Evolutionary conservation across 805 yeast genomes (phyloP).

Genomic region (Kuraishia piskuri): DNA sequence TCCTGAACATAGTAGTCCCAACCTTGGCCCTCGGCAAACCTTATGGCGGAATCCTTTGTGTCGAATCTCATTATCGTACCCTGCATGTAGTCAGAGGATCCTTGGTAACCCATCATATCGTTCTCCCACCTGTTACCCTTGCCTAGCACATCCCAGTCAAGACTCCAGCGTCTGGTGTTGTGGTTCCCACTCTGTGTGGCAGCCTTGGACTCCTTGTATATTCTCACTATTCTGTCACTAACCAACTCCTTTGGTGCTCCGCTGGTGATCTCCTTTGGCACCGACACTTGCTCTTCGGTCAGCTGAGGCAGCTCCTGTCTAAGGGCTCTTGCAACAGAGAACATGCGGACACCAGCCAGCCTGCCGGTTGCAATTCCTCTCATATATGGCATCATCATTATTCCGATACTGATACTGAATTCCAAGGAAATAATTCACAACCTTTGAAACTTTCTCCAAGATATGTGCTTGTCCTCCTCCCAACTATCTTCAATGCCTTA

Average conservation of each 20-base stretch:
- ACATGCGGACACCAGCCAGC: background rate
- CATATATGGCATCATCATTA: background rate
- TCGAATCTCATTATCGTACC: conserved; percentile 70
- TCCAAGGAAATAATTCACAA: background rate
- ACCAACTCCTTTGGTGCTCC: conserved; percentile 71
- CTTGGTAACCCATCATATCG: conserved; percentile 80
- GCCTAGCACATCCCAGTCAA: conserved; percentile 77
- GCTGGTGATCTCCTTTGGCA: conserved; percentile 50
- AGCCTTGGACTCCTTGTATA: conserved; percentile 66
- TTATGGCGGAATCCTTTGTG: conserved; percentile 66
- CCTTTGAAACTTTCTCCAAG: too few relatives aligned
- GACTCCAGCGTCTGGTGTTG: conserved; percentile 53
- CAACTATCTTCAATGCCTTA: background rate
- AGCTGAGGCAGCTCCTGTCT: conserved; percentile 1
- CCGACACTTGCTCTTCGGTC: conserved; percentile 15
- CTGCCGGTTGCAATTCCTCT: background rate
- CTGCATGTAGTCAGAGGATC: conserved; percentile 74
- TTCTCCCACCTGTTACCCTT: conserved; percentile 85
- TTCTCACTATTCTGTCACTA: conserved; percentile 61
- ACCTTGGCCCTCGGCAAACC: conserved; percentile 77
- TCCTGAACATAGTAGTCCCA: conserved; percentile 81
- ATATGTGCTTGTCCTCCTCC: too few relatives aligned
- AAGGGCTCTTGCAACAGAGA: background rate
- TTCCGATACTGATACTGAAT: too few relatives aligned
- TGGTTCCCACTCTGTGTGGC: conserved; percentile 72